phyloP scores from a whole-genome alignment of 2,329 filamentous ascomycete genomes.

The Phoma sp. region DNA sequence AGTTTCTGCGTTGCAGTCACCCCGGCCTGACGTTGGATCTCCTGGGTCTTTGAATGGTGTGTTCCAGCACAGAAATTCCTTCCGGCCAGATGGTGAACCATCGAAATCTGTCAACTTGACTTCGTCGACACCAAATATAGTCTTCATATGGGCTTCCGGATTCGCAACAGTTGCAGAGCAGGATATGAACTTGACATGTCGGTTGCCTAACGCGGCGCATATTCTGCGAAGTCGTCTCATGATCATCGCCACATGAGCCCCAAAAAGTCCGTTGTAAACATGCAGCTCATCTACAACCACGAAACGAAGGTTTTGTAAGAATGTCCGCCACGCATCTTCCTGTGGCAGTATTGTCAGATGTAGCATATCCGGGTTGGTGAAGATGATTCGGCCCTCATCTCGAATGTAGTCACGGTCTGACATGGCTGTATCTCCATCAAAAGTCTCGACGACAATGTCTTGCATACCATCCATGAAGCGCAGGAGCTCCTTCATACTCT shows the following conservation, averaged over 20 bases:
- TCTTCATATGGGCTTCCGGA: constrained; percentile 87
- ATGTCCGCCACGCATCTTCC: constrained; percentile 86
- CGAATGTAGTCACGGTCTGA: constrained; percentile 77
- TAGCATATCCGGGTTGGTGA: constrained; percentile 98
- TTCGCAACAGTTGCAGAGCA: constrained; percentile 98
- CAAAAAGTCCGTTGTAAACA: constrained; percentile 94
- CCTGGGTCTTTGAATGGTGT: constrained; percentile 90
- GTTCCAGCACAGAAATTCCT: constrained; percentile 98
- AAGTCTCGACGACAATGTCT: constrained; percentile 83
- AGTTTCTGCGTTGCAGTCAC: constrained; percentile 83
- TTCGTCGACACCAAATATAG: constrained; percentile 87
- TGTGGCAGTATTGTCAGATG: constrained; percentile 93
- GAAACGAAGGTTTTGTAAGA: constrained; percentile 86
- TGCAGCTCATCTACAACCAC: constrained; percentile 89
- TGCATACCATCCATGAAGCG: constrained; percentile 80
- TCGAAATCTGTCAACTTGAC: constrained; percentile 88
- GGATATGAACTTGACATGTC: constrained; percentile 85
- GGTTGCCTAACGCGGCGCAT: constrained; percentile 89
- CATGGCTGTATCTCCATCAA: constrained; percentile 94
- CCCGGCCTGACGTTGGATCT: constrained; percentile 85
- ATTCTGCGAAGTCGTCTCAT: constrained; percentile 89
- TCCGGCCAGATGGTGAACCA: constrained; percentile 88
- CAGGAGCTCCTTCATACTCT: constrained; percentile 86
- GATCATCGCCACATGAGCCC: constrained; percentile 91
- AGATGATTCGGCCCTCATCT: constrained; percentile 89